Base-by-base conservation (phyloP, 306 rosid genomes). In the Inga leiocalycina region DNA sequence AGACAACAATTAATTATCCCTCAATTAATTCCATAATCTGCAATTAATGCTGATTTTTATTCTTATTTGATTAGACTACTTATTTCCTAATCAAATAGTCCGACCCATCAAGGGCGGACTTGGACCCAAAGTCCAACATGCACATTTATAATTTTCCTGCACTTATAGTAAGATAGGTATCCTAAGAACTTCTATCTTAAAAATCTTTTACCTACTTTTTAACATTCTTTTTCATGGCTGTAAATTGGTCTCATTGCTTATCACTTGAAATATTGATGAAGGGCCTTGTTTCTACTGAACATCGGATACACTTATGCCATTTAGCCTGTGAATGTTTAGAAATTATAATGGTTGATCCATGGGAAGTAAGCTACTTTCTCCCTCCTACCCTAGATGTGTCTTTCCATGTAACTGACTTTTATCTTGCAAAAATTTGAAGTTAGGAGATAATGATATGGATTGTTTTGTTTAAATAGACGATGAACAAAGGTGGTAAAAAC, bases 271-370 rank as follows among this genome's bases (percentile, higher is more conserved):
- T 72, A 37, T 48, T 87, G 45, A n/a, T 81, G 17, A 73, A 93
- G 97, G 90, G 87, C 56, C 92, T 96, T 70, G 77, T 92, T 84
- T 91, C 94, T 84, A 91, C 99, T 62, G 90, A 87, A 75, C 97
- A 91, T 76, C 93, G 95, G 68, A 59, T 92, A 87, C 88, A 24
- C 66, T 79, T 96, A 75, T 94, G 97, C 79, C 70, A 84, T 71
- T 89, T 88, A 71, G 97, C 98, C 75, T 89, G 98, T 84, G 85
- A 84, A 87, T 89, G 89, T 89, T 96, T 97, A 44, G 90, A 89
- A 10, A 92, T 91, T 81, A 39, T 94, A 81, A 96, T 94, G 98
- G 97, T 94, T 82, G 99, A 92, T 89, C 94, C 92, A 48, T 96
- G 99, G 97, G 99, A 96, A 93, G 98, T 93, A 90, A 59, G 8